Evolutionary conservation across 805 yeast genomes (phyloP).

Genomic region (Metschnikowia lochheadii): DNA sequence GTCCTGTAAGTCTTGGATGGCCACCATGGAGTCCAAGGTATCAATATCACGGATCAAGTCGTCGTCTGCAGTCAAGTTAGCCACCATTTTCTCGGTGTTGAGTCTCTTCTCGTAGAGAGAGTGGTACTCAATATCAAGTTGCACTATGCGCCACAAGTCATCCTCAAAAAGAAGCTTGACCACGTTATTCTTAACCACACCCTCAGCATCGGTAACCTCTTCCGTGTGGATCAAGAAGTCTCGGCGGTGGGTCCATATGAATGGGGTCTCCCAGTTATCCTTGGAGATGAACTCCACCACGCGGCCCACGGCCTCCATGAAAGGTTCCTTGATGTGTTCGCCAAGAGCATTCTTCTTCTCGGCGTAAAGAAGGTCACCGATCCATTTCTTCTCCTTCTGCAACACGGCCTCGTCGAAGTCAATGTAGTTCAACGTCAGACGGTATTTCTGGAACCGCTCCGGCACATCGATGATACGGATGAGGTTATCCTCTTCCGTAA

Average conservation of each 20-base stretch:
- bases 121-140: slow-evolving; percentile 83
- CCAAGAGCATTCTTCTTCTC: slow-evolving; percentile 50
- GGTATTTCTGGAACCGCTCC: slow-evolving; percentile 80
- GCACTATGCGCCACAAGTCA: slow-evolving; percentile 89
- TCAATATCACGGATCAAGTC: slow-evolving; percentile 50
- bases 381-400: slow-evolving; percentile 73
- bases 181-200: slow-evolving; percentile 32
- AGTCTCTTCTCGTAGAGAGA: slow-evolving; percentile 72
- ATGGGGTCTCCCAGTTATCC: slow-evolving; percentile 87
- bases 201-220: slow-evolving; percentile 39
- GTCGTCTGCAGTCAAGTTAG: slow-evolving; percentile 54
- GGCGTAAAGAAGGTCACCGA: slow-evolving; percentile 55
- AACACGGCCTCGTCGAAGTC: slow-evolving; percentile 69
- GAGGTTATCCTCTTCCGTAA: slow-evolving; percentile 86
- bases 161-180: slow-evolving; percentile 64
- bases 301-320: slow-evolving; percentile 65
- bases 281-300: slow-evolving; percentile 68
- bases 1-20: slow-evolving; percentile 82
- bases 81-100: slow-evolving; percentile 54
- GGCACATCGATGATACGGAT: slow-evolving; percentile 85
- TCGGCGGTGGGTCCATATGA: slow-evolving; percentile 92
- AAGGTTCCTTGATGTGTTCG: slow-evolving; percentile 44
- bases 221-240: slow-evolving; percentile 70
- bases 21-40: slow-evolving; percentile 61
- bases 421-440: slow-evolving; percentile 62